Base-by-base conservation (phyloP, 2,329 filamentous ascomycete genomes). In the Plenodomus biglobosus region DNA sequence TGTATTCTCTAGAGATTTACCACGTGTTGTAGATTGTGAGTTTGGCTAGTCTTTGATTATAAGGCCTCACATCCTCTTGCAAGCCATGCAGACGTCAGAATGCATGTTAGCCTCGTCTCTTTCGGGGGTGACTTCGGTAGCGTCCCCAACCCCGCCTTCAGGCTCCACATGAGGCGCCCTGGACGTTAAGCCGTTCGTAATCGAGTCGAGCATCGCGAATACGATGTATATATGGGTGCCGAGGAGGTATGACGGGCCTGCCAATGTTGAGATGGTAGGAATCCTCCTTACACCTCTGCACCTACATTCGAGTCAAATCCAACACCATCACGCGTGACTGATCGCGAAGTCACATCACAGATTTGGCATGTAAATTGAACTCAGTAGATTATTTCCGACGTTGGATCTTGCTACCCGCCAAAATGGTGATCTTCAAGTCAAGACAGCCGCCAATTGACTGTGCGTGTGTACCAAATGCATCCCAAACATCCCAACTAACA, bases 21-120 rank as follows among this genome's bases (percentile, higher is more conserved):
- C 79, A 70, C 0, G 75, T 76, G 54, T 83, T 80, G 66, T 74
- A 77, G 56, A 82, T 76, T 34, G 73, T 76, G 39, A 82, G 67
- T 13, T 68, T 62, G 2, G 61, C n/a, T n/a, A n/a, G n/a, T n/a
- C n/a, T n/a, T n/a, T n/a, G n/a, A n/a, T n/a, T n/a, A n/a, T n/a
- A n/a, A n/a, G n/a, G n/a, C n/a, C n/a, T n/a, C n/a, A n/a, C n/a
- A n/a, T n/a, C n/a, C n/a, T n/a, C n/a, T n/a, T n/a, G n/a, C 13
- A 11, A 32, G 27, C 46, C 42, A 20, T 8, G 22, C 8, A 11
- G 44, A 45, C 24, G 43, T 52, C 37, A 44, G 42, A 43, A 15
- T 1, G 15, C 3, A 1, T 6, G 42, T 3, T 36, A 46, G 61
- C 58, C 57, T 22, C 47, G 40, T 52, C 51, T 13, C 35, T 47